These are phyloP conservation scores for Acanthamoeba royreba DNA, from an alignment of 208 protist genomes.

Conservation along the genomic window DNA sequence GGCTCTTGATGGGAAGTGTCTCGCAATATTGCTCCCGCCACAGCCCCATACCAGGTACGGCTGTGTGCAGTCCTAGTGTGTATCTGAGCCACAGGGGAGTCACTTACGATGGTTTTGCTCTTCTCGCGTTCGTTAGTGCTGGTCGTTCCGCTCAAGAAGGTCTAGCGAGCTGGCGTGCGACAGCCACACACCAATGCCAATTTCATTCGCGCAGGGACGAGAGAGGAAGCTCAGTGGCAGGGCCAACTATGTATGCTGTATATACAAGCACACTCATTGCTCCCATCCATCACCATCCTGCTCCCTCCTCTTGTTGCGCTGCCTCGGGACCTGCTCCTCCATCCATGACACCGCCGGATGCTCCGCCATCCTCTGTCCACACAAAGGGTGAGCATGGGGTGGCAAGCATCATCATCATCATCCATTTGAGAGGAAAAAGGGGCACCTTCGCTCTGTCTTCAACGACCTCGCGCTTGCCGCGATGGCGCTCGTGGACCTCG, in stretches of 20 bases:
- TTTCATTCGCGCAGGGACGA: too few relatives aligned
- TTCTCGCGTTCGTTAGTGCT: too few relatives aligned
- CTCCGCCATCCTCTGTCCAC: background rate
- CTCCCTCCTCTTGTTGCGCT: background rate
- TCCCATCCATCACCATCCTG: too few relatives aligned
- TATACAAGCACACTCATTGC: too few relatives aligned
- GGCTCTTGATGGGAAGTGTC: background rate
- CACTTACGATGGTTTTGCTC: too few relatives aligned
- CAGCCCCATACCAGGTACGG: background rate
- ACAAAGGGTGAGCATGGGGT: background rate
- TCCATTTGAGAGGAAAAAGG: background rate
- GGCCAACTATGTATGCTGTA: too few relatives aligned
- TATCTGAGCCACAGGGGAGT: too few relatives aligned
- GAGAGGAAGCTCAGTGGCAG: too few relatives aligned
- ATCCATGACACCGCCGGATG: background rate
- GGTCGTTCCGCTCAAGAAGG: too few relatives aligned
- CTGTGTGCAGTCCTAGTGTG: too few relatives aligned
- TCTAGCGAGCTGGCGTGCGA: too few relatives aligned
- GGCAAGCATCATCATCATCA: background rate
- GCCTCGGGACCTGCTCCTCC: background rate
- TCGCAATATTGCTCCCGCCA: background rate
- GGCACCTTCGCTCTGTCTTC: background rate
- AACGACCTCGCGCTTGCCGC: background rate
- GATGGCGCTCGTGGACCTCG: background rate
- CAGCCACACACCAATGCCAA: too few relatives aligned